These are phyloP conservation scores for Suillus subluteus DNA, from an alignment of 768 basidiomycete species.

Conservation along the genomic window DNA sequence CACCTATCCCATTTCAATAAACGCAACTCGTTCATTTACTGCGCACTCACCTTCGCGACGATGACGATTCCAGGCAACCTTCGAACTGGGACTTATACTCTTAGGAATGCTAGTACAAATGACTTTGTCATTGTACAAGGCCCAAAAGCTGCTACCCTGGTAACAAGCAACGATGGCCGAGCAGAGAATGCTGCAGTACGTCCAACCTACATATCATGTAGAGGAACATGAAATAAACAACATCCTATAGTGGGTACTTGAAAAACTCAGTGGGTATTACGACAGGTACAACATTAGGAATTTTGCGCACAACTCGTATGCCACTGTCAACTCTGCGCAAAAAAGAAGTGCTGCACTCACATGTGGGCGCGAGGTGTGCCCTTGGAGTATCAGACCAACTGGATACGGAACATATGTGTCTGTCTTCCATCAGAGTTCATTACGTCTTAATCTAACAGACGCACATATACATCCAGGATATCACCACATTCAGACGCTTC, in stretches of 20 bases:
- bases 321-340: not conserved
- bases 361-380: not conserved
- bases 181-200: slow-evolving; percentile 7
- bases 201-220: not conserved
- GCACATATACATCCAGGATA: not conserved
- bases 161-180: not conserved
- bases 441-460: not conserved
- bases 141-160: slow-evolving; percentile 2
- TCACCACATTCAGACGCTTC: slow-evolving; percentile 5
- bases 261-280: slow-evolving; percentile 8
- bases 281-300: slow-evolving; percentile 10
- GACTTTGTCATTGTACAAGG: not conserved
- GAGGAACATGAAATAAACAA: not conserved
- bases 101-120: slow-evolving; percentile 9
- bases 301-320: slow-evolving; percentile 2
- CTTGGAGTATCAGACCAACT: slow-evolving; percentile 6
- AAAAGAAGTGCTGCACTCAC: not conserved
- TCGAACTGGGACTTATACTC: slow-evolving; percentile 5
- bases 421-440: not conserved
- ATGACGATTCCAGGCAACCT: not conserved
- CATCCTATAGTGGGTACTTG: slow-evolving; percentile 4
- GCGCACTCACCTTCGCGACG: not conserved
- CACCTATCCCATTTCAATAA: not conserved
- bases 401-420: slow-evolving; percentile 8
- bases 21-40: no score